phyloP scores from a whole-genome alignment of 2,329 filamentous ascomycete species.

The Geoglossum cookeanum region DNA sequence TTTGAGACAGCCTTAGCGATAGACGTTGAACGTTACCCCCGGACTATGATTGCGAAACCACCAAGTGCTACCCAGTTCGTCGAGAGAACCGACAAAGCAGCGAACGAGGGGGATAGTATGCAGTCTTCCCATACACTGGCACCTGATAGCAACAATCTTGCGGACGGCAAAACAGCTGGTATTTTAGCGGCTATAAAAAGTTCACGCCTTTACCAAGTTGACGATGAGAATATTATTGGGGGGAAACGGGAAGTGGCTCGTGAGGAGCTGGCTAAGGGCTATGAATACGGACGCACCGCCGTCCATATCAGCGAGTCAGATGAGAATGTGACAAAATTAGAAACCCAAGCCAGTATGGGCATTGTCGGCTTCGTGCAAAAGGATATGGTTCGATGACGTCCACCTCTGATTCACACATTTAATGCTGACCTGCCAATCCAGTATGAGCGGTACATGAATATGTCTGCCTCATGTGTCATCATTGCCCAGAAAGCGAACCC shows the following conservation, averaged over 20 bases:
- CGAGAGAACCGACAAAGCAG: constrained; percentile 26
- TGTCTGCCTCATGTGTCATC: constrained; percentile 64
- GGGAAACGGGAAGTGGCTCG: constrained; percentile 66
- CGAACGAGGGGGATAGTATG: constrained; percentile 28
- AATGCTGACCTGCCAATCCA: constrained; percentile 17
- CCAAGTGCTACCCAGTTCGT: constrained; percentile 64
- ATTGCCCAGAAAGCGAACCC: constrained; percentile 60
- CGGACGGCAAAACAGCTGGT: constrained; percentile 23
- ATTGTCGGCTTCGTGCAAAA: constrained; percentile 72
- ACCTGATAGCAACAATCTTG: constrained; percentile 21
- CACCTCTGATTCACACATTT: neutral
- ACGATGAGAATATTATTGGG: constrained; percentile 53
- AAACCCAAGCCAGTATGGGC: constrained; percentile 55
- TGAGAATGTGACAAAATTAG: constrained; percentile 70
- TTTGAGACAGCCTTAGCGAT: constrained; percentile 63
- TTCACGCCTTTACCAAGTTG: constrained; percentile 62
- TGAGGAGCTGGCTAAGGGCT: constrained; percentile 79
- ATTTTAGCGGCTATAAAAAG: constrained; percentile 53
- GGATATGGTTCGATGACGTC: constrained; percentile 35
- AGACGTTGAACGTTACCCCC: constrained; percentile 77
- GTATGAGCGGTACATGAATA: constrained; percentile 69
- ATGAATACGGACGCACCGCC: constrained; percentile 79
- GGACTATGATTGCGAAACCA: constrained; percentile 57
- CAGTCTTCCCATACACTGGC: constrained; percentile 33
- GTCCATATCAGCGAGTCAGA: constrained; percentile 80